Evolutionary conservation across 2,329 filamentous ascomycete genomes (phyloP), one percentile per base, ranked within the genome.

Genomic region (Calonectria hawksworthii): DNA sequence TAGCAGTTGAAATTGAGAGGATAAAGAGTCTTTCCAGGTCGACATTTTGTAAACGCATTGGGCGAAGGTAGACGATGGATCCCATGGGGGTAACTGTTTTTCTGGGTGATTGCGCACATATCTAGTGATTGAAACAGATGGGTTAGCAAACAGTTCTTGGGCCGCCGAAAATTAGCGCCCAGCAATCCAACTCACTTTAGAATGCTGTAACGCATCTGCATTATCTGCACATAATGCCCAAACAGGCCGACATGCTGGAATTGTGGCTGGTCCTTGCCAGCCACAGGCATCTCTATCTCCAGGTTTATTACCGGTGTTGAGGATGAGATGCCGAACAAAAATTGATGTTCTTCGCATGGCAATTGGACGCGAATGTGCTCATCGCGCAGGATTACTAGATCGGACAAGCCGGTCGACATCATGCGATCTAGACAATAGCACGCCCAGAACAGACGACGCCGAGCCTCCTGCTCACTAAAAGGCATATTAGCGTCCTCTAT

Each of bases 401-500:
- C 68, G 7, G 68, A 65, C 28, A 65, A 5, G 9, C 68, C 59
- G 5, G 68, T 70, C 13, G 68, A 64, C 68, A 70, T 70, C 68
- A 70, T 70, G 13, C 68, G 68, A 50, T 70, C 68, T 32, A 70
- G 59, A 18, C 68, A 70, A 28, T 70, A 70, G 56, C 68, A 70
- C 23, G 68, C 68, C 68, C 68, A 70, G 34, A 70, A 70, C 11
- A 70, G 4, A 23, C 68, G 68, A 3, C 68, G 68, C 4, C 68
- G 50, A 21, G 68, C 41, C 47, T 70, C 68, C 47, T 54, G 56
- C 50, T 70, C 68, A 28, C 34, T 70, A 47, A 54, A 70, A 4
- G 34, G 13, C 44, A 54, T 30, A 13, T 23, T 9, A 6, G 21
- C 21, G 9, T 70, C 47, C 8, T 65, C 59, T 14, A 34, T 10